phyloP scores from a whole-genome alignment of 1,284 basidiomycete species.

The Trichosporon coremiiforme region DNA sequence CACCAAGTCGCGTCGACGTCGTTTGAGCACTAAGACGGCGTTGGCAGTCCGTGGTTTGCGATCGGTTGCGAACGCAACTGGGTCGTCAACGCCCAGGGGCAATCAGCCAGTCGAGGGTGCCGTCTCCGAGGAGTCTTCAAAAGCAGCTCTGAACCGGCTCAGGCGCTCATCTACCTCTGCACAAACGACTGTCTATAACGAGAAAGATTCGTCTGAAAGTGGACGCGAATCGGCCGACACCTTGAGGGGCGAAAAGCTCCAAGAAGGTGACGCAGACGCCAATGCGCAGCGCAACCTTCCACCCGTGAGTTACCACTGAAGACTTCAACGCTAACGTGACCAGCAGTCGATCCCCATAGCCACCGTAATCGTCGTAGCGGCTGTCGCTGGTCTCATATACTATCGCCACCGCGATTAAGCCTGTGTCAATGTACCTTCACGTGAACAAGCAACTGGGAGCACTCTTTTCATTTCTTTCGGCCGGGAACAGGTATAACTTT shows the following conservation, averaged over 20 bases:
- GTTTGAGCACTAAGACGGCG: constrained; percentile 41
- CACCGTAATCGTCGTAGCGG: constrained; percentile 46
- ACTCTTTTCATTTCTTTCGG: constrained; percentile 7
- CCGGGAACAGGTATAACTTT: constrained; percentile 12
- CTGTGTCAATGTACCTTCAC: constrained; percentile 8
- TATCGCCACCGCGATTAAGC: constrained; percentile 33
- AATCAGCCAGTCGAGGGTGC: neutral
- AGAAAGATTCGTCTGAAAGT: constrained; percentile 44
- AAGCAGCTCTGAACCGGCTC: neutral
- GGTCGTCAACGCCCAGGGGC: constrained; percentile 39
- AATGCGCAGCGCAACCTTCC: constrained; percentile 15
- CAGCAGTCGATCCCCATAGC: constrained; percentile 40
- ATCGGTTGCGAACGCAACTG: constrained; percentile 32
- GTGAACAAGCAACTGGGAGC: constrained; percentile 12
- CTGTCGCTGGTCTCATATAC: constrained; percentile 48
- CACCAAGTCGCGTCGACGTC: constrained; percentile 39
- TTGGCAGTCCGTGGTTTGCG: constrained; percentile 48
- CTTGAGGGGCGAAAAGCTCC: constrained; percentile 37
- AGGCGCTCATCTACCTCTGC: constrained; percentile 10
- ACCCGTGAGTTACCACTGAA: neutral
- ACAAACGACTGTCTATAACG: constrained; percentile 17
- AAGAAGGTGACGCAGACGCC: neutral
- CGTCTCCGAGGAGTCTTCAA: neutral
- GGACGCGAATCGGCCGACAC: constrained; percentile 50
- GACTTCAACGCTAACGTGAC: neutral